Conservation (phyloP, 2,329 filamentous ascomycete species). For the Ceratocystis albifundus region DNA sequence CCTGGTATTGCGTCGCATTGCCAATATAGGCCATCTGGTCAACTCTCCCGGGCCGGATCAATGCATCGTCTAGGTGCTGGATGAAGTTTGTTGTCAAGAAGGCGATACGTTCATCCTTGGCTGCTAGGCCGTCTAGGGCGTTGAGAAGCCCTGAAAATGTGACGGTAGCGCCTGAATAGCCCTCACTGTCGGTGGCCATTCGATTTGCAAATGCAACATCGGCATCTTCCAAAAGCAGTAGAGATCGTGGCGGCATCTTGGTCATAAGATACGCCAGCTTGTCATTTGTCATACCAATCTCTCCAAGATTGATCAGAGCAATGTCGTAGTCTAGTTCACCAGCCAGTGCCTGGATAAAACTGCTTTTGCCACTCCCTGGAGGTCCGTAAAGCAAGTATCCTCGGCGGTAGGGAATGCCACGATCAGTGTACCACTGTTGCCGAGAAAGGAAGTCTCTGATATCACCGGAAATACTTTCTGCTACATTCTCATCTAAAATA, state of each 20-base stretch:
- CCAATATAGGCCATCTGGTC: conserved; percentile 88
- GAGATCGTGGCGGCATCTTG: conserved; percentile 69
- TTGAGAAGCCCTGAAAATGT: conserved; percentile 89
- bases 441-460: conserved; percentile 70
- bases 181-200: conserved; percentile 63
- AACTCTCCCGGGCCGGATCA: conserved; percentile 82
- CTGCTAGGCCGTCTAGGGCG: conserved; percentile 80
- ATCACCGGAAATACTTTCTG: conserved; percentile 68
- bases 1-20: conserved; percentile 76
- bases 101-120: conserved; percentile 83
- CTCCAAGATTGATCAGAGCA: conserved; percentile 81
- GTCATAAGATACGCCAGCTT: conserved; percentile 75
- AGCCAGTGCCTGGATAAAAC: conserved; percentile 89
- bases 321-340: conserved; percentile 89
- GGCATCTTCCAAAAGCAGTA: conserved; percentile 78
- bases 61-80: conserved; percentile 73
- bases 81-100: conserved; percentile 94
- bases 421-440: conserved; percentile 79
- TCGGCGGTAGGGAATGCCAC: conserved; percentile 84
- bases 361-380: conserved; percentile 85
- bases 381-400: conserved; percentile 85
- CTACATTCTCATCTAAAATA: conserved; percentile 70
- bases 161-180: conserved; percentile 76
- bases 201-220: conserved; percentile 84
- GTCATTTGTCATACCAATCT: conserved; percentile 81